Percentiles rank a stretch among this genome's conserved stretches.
Evolutionary conservation across 129 eudicot genomes (phyloP).

Genomic region (Flaveria trinervia): DNA sequence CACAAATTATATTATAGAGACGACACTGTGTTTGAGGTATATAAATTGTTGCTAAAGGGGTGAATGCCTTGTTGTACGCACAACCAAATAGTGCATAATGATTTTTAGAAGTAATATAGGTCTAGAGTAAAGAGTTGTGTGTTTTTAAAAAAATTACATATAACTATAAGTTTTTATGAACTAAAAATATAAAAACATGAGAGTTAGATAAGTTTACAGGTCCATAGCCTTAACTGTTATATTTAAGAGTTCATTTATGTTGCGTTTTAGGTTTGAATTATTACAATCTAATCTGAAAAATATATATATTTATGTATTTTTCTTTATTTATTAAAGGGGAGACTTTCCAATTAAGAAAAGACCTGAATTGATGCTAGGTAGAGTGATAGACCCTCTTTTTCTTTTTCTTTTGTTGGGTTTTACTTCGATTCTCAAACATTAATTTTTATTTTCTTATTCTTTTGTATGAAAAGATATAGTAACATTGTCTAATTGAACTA

Average conservation of each 20-base stretch:
- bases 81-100: too few species aligned
- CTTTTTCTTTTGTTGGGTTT: constrained; percentile 6
- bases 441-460: background rate
- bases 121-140: too few species aligned
- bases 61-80: too few species aligned
- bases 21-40: too few species aligned
- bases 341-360: background rate
- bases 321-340: constrained; percentile 5
- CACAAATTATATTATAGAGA: too few species aligned
- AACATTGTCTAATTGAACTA: too few species aligned
- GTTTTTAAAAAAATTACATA: too few species aligned
- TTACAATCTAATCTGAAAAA: background rate
- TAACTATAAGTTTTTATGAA: too few species aligned
- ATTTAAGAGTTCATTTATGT: background rate
- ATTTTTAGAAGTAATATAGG: too few species aligned
- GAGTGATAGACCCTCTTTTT: background rate
- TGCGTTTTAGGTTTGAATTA: background rate
- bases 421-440: background rate
- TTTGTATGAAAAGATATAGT: background rate
- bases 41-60: too few species aligned
- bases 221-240: background rate
- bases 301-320: background rate
- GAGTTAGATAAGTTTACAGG: background rate
- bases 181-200: background rate
- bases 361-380: constrained; percentile 18